phyloP scores from a whole-genome alignment of 768 basidiomycete genomes.

The Peribolospora baueri region DNA sequence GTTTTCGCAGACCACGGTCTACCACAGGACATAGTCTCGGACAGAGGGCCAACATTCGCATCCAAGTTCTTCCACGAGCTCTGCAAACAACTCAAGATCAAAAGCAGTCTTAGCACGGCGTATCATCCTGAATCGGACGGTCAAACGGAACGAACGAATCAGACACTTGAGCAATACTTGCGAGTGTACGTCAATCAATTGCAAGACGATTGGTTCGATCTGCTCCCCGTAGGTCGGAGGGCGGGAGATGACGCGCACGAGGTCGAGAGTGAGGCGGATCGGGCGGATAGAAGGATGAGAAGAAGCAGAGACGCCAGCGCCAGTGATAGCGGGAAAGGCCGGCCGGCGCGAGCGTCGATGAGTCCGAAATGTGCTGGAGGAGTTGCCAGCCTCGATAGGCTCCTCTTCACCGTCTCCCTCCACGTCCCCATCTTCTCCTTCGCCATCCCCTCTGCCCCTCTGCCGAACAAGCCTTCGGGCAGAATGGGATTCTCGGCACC shows the following conservation, averaged over 20 bases:
- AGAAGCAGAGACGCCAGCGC: no score
- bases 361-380: slow-evolving; percentile 9
- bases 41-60: slow-evolving; percentile 14
- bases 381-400: slow-evolving; percentile 6
- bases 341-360: slow-evolving; percentile 11
- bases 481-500: no score
- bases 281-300: slow-evolving; percentile 19
- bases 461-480: neutral
- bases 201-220: slow-evolving; percentile 21
- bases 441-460: neutral
- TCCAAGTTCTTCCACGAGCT: slow-evolving; percentile 1
- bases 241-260: slow-evolving; percentile 39
- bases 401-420: slow-evolving; percentile 1
- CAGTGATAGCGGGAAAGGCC: neutral
- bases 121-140: slow-evolving; percentile 27
- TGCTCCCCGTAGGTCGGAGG: slow-evolving; percentile 27
- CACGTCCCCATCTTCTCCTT: slow-evolving; percentile 1
- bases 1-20: slow-evolving; percentile 13
- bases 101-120: slow-evolving; percentile 21
- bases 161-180: slow-evolving; percentile 24
- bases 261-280: slow-evolving; percentile 53
- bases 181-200: slow-evolving; percentile 18
- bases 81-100: slow-evolving; percentile 8
- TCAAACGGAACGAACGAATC: slow-evolving; percentile 24
- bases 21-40: slow-evolving; percentile 14